Evolutionary conservation across 192 early-diverging fungal genomes (phyloP).

Genomic region (Backusella macrospora): DNA sequence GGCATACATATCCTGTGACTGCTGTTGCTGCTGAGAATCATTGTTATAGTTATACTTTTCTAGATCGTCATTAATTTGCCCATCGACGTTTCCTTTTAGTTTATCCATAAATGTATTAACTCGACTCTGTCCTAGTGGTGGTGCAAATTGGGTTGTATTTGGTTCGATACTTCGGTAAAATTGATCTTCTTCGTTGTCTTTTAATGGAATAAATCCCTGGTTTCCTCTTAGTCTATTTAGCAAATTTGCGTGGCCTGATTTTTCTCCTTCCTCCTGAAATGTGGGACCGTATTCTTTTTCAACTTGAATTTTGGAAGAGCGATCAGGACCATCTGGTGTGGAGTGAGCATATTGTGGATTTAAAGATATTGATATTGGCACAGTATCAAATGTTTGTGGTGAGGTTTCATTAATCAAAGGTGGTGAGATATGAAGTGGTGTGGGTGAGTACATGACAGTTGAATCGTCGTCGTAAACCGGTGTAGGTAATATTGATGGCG

Average conservation of each 20-base stretch:
- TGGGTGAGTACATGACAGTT: constrained; percentile 1
- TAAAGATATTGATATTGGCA: neutral
- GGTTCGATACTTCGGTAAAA: neutral
- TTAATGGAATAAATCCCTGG: constrained; percentile 10
- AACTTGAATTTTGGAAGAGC: constrained; percentile 3
- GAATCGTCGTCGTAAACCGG: neutral
- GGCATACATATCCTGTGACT: neutral
- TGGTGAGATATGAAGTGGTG: neutral
- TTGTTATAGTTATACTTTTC: neutral
- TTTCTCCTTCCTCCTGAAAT: constrained; percentile 2
- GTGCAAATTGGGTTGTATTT: neutral
- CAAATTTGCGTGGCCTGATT: neutral
- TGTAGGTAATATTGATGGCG: constrained; percentile 2
- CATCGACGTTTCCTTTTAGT: neutral
- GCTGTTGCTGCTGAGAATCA: neutral
- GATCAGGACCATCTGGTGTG: neutral
- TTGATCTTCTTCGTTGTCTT: neutral
- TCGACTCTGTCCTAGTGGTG: neutral
- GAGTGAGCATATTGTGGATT: neutral
- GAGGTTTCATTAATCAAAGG: neutral
- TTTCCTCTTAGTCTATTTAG: neutral
- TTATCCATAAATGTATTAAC: neutral
- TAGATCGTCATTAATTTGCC: neutral
- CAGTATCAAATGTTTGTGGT: neutral
- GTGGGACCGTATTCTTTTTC: neutral